Evolutionary conservation across 257 asterid species (phyloP), one percentile per base, ranked within the genome.

Genomic region (Gardenia jasminoides): DNA sequence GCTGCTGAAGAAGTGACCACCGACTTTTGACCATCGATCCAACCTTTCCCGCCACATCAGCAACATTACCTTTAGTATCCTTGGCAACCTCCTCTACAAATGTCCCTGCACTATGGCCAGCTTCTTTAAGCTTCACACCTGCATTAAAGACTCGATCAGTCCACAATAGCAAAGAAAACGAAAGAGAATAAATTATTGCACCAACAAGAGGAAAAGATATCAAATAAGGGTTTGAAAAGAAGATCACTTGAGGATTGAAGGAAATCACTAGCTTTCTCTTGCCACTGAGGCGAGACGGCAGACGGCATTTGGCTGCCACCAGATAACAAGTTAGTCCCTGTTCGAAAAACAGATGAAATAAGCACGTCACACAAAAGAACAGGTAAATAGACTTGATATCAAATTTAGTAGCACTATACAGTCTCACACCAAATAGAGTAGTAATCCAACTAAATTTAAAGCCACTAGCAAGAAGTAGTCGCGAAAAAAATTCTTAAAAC

Each of bases 111-210:
- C 91, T 86, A 64, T 90, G 88, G 48, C 98, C 90, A 17, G 92
- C 98, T 88, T 91, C 98, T 85, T 87, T 94, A 79, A 94, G 85
- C 89, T 89, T 94, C 78, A 85, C 89, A 70, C 98, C 98, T 94
- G 79, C 75, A 82, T 64, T 59, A 75, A 75, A 67, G 10, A 71
- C 39, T 68, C 67, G 41, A 47, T 64, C 66, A 66, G 70, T 54
- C 66, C 48, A 59, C 70, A 31, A 22, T 44, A 76, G 31, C 72
- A 76, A 65, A 75, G 26, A 65, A 17, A 36, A 41, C 11, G n/a
- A 54, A 19, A 19, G 15, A 7, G 7, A 7, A 24, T 65, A 78
- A 22, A 3, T 13, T 39, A 79, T 39, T 22, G 36, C 61, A 56
- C 52, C 47, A 62, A 64, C 9, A 58, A 4, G 19, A 77, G n/a